phyloP scores from a whole-genome alignment of 345 rosid genomes.

The Eutrema japonicum region DNA sequence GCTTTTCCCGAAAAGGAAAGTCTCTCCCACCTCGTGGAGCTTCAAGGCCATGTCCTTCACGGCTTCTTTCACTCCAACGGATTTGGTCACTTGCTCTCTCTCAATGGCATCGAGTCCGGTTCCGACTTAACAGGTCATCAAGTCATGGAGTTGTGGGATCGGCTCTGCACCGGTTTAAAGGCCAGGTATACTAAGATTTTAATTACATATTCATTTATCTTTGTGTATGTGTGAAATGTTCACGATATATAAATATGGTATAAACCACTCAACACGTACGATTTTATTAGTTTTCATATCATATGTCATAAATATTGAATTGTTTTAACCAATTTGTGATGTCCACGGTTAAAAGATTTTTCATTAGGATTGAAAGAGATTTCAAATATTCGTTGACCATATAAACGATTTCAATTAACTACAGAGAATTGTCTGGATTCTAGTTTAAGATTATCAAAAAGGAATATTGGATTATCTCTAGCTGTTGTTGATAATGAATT shows the following conservation, averaged over 20 bases:
- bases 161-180: conserved; percentile 70
- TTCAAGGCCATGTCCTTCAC: conserved; percentile 67
- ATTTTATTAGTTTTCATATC: background rate
- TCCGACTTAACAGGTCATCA: conserved; percentile 70
- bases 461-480: background rate
- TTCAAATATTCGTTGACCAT: background rate
- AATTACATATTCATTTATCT: background rate
- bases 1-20: conserved; percentile 44
- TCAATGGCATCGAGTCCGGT: conserved; percentile 74
- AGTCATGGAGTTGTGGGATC: conserved; percentile 91
- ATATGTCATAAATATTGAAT: background rate
- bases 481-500: background rate
- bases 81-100: conserved; percentile 78
- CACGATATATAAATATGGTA: background rate
- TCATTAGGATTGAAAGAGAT: background rate
- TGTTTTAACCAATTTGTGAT: background rate
- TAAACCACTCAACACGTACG: background rate
- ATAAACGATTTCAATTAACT: background rate
- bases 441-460: background rate
- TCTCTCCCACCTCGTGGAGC: conserved; percentile 53
- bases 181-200: conserved; percentile 61
- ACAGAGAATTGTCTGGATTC: background rate
- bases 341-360: background rate
- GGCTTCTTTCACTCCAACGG: conserved; percentile 92
- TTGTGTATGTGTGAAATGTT: conserved; percentile 11